phyloP scores from a whole-genome alignment of 2,329 filamentous ascomycete species.

The Scolecobasidium constrictum region DNA sequence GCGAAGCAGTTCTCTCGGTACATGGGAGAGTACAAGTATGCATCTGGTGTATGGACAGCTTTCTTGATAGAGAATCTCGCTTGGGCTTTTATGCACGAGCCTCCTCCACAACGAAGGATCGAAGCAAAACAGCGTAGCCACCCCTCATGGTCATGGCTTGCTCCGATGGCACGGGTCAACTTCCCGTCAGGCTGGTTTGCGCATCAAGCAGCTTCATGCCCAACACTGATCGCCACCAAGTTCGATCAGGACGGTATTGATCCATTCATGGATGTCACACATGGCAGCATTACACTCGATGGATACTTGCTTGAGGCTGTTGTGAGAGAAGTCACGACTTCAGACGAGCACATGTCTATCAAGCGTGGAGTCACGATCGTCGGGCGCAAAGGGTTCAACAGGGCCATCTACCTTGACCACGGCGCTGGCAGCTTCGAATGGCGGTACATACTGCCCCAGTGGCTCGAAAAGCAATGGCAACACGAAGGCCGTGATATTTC shows the following conservation, averaged over 20 bases:
- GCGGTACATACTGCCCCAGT: too few species aligned
- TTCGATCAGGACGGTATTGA: neutral
- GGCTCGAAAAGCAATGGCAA: too few species aligned
- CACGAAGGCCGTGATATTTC: too few species aligned
- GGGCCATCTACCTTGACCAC: too few species aligned
- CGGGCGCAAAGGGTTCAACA: too few species aligned
- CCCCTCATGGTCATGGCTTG: neutral
- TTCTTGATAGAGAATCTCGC: neutral
- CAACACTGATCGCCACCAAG: neutral
- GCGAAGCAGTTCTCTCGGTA: constrained; percentile 21
- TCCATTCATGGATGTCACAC: neutral
- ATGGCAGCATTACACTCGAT: neutral
- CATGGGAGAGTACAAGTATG: neutral
- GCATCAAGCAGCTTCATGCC: neutral
- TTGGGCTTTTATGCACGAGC: neutral
- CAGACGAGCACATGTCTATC: too few species aligned
- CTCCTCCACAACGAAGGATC: neutral
- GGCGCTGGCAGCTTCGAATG: too few species aligned
- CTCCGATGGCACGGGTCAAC: neutral
- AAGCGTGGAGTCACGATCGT: too few species aligned
- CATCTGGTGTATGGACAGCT: neutral
- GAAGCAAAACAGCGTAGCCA: neutral
- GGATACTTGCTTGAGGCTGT: neutral
- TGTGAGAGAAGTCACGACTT: too few species aligned
- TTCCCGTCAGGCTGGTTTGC: neutral